These are phyloP conservation scores for Starmerella sp. DNA, from an alignment of 805 yeast genomes.

Conservation along the genomic window DNA sequence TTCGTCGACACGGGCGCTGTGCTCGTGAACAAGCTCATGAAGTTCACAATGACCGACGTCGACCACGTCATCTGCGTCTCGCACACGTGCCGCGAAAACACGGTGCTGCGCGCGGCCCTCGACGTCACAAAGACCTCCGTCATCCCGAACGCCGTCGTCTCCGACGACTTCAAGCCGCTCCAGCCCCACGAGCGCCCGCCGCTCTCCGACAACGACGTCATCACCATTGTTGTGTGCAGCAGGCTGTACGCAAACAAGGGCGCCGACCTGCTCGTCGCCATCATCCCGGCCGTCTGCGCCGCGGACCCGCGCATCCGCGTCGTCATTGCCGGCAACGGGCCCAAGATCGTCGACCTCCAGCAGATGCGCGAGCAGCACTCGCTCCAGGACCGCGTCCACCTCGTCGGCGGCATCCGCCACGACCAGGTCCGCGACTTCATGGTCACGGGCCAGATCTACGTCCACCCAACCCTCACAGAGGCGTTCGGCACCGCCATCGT, in stretches of 20 bases:
- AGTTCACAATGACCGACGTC: constrained; percentile 72
- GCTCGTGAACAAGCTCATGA: constrained; percentile 72
- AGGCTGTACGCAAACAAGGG: constrained; percentile 94
- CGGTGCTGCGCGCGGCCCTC: constrained; percentile 73
- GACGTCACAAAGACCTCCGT: constrained; percentile 74
- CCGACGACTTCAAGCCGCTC: constrained; percentile 52
- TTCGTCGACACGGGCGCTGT: constrained; percentile 78
- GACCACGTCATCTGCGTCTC: constrained; percentile 95
- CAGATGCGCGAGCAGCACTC: constrained; percentile 85
- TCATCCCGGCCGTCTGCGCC: constrained; percentile 73
- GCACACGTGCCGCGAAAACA: constrained; percentile 92
- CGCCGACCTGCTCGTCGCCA: constrained; percentile 72
- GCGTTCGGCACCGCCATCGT: constrained; percentile 96
- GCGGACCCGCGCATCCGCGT: constrained; percentile 56
- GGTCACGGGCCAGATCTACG: constrained; percentile 85
- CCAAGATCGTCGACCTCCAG: constrained; percentile 82
- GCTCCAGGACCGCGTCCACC: constrained; percentile 74
- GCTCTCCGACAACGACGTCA: constrained; percentile 27
- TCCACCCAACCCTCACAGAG: constrained; percentile 90
- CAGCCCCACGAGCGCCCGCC: constrained; percentile 22
- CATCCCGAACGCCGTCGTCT: constrained; percentile 93
- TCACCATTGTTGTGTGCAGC: constrained; percentile 84
- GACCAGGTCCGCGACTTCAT: constrained; percentile 87
- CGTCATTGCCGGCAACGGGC: constrained; percentile 93
- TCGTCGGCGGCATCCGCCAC: constrained; percentile 80